A percentile compares a stretch with the other conserved stretches of the same genome.
Conservation (phyloP, 345 rosid genomes). For the Salix caprea region DNA sequence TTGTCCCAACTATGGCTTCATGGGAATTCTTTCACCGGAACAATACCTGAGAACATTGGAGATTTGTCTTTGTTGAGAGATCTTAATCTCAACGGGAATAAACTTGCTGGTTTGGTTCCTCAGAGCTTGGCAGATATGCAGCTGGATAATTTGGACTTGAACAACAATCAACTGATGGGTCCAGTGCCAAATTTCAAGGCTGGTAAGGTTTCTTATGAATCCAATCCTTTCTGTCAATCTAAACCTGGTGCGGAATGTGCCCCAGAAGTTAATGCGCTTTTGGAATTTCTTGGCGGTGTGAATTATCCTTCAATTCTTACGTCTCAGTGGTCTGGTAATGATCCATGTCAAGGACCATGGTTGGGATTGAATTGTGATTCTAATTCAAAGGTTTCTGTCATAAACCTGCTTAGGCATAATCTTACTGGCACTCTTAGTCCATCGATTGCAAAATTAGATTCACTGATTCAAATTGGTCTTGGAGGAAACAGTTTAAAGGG, state of each 20-base stretch:
- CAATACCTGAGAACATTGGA: slow-evolving; percentile 42
- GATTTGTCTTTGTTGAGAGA: slow-evolving; percentile 31
- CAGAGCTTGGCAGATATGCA: slow-evolving; percentile 39
- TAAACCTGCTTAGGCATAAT: slow-evolving; percentile 42
- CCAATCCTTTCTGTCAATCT: slow-evolving; percentile 41
- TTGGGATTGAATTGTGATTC: slow-evolving; percentile 38
- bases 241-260: slow-evolving; percentile 43
- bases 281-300: slow-evolving; percentile 37
- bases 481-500: slow-evolving; percentile 35
- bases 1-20: slow-evolving; percentile 51
- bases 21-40: slow-evolving; percentile 42
- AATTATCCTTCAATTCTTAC: slow-evolving; percentile 36
- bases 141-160: slow-evolving; percentile 39
- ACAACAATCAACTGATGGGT: slow-evolving; percentile 43
- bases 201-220: slow-evolving; percentile 34
- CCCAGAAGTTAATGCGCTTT: slow-evolving; percentile 32
- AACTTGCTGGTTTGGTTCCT: slow-evolving; percentile 46
- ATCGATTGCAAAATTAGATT: slow-evolving; percentile 32
- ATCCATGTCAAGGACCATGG: slow-evolving; percentile 46
- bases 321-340: slow-evolving; percentile 46
- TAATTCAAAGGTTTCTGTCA: slow-evolving; percentile 25
- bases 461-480: slow-evolving; percentile 40
- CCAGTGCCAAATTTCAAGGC: slow-evolving; percentile 42
- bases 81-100: slow-evolving; percentile 42
- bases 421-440: slow-evolving; percentile 44